Percentiles rank a stretch among this genome's conserved stretches.
Conservation (phyloP, 2,329 filamentous ascomycete species). For the Cladosporium colombiae region DNA sequence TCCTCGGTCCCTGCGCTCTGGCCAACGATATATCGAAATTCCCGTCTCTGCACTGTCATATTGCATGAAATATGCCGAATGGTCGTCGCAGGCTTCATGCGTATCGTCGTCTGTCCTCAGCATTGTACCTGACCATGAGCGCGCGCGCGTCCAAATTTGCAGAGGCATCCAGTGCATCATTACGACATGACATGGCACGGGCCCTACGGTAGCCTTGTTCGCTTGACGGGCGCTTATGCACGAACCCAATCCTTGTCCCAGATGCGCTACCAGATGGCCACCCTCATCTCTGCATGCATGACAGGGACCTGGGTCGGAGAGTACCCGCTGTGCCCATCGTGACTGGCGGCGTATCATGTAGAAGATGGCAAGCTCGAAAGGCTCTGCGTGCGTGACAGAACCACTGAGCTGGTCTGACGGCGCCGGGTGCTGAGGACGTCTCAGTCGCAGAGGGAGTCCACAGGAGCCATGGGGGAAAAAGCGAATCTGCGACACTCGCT, state of each 20-base stretch:
- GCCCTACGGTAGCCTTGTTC: constrained; percentile 4
- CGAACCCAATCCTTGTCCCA: constrained; percentile 15
- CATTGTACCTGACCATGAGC: background rate
- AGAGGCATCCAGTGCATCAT: constrained; percentile 7
- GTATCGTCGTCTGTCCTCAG: background rate
- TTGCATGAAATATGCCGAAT: background rate
- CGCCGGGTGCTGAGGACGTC: background rate
- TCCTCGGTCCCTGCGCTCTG: background rate
- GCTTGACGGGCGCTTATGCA: constrained; percentile 16
- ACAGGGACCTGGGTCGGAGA: background rate
- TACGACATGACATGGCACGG: constrained; percentile 16
- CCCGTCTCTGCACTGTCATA: background rate
- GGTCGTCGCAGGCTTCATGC: background rate
- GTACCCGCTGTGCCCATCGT: background rate
- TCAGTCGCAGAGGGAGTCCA: background rate
- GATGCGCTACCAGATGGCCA: constrained; percentile 19
- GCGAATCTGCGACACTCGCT: constrained; percentile 17
- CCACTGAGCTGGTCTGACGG: background rate
- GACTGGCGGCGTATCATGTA: background rate
- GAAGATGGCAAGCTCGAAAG: background rate
- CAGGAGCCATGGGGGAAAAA: background rate
- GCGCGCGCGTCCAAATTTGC: constrained; percentile 4
- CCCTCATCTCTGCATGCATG: constrained; percentile 19
- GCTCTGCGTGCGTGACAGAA: background rate
- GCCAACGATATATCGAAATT: background rate